Evolutionary conservation across 345 rosid species (phyloP), one percentile per base, ranked within the genome.

Genomic region (Bruguiera gymnorhiza): DNA sequence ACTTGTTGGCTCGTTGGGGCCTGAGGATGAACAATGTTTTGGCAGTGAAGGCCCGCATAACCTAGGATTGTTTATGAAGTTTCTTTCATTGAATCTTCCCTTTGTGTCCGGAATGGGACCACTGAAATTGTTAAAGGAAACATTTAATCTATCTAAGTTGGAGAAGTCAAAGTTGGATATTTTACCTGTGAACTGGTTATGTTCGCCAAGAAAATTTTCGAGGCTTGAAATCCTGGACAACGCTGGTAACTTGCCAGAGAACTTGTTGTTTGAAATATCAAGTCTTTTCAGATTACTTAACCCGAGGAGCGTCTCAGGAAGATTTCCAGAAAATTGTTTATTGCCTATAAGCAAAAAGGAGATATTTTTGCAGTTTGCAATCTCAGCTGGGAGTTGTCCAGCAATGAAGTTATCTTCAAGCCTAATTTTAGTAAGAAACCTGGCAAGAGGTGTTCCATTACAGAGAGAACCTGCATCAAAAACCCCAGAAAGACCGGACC

Each of bases 91-190:
- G 65, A 82, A 75, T 19, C 16, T 36, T 15, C 81, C 73, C 1
- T 63, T 20, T 1, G 62, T 59, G 39, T 75, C 73, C 5, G 89
- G 88, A 69, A 80, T 59, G 15, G 67, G 75, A 62, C 88, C 86
- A 8, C 72, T 67, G 66, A 87, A 71, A 51, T 76, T 62, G 71
- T 87, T 87, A 85, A 64, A 74, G 72, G 92, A 87, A 69, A 84
- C 81, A 57, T 87, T 82, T 81, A 87, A 82, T n/a, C 70, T 27
- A 1, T 56, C 48, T 21, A 87, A 84, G 32, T 79, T 79, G 48
- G 67, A 59, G 73, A 87, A 84, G 56, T 82, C 78, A 36, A 87
- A 79, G 7, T 63, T 8, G 0, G 86, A 86, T 30, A 85, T 74
- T 46, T 68, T 32, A 34, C 88, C 89, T 6, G 78, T 85, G 6